phyloP scores from a whole-genome alignment of 352 stramenopile genomes.

The Globisporangium splendens region DNA sequence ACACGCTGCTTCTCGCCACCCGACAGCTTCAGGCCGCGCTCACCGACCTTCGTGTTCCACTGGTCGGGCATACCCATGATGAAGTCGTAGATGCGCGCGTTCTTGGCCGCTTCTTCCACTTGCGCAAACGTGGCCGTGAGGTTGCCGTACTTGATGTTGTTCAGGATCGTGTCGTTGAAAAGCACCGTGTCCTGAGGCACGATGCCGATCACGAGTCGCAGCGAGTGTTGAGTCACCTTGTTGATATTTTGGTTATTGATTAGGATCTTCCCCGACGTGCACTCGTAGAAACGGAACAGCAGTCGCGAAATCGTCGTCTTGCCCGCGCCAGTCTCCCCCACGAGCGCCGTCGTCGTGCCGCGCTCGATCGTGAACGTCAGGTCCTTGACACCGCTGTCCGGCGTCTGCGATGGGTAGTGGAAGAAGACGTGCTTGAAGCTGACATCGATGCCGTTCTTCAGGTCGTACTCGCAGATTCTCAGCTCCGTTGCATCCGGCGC shows the following conservation, averaged over 20 bases:
- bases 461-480: constrained; percentile 66
- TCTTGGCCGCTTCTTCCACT: constrained; percentile 89
- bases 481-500: constrained; percentile 80
- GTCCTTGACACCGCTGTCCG: constrained; percentile 87
- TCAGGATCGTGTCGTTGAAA: constrained; percentile 97
- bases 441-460: constrained; percentile 82
- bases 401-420: constrained; percentile 91
- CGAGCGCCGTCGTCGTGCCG: constrained; percentile 95
- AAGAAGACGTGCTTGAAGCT: constrained; percentile 94
- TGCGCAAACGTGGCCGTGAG: constrained; percentile 86
- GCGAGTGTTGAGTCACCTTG: constrained; percentile 88
- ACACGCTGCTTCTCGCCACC: constrained; percentile 98
- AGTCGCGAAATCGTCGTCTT: constrained; percentile 96
- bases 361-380: constrained; percentile 75
- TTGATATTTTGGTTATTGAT: constrained; percentile 93
- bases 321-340: constrained; percentile 91
- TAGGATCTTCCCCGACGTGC: constrained; percentile 84
- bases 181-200: constrained; percentile 97
- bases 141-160: constrained; percentile 95
- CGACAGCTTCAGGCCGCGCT: constrained; percentile 96
- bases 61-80: constrained; percentile 93
- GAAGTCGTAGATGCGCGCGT: constrained; percentile 95
- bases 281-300: constrained; percentile 97
- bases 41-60: constrained; percentile 97
- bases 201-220: constrained; percentile 94